Evolutionary conservation across 208 protist species (phyloP), one percentile per base, ranked within the genome.

Genomic region (Vickermania ingenoplastis): DNA sequence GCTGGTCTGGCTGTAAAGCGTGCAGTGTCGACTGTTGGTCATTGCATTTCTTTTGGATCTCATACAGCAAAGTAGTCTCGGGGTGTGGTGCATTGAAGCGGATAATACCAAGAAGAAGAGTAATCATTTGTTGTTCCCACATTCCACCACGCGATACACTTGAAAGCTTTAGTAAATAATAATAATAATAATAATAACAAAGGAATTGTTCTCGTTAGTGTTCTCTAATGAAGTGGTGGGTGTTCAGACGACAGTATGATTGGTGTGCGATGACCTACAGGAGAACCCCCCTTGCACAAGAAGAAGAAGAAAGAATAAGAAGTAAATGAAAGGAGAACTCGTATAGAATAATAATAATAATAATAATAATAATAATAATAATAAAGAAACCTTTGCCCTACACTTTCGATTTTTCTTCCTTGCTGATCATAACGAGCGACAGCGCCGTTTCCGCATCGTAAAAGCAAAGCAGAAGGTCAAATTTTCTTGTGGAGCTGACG

Each of bases 281-380:
- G 36, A 45, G 11, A 7, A n/a, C 36, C 36, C 17, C 36, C 36
- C 36, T 45, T 17, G 17, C 36, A 7, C 11, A n/a, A 45, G 17
- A 45, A 45, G 17, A 45, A n/a, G 17, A n/a, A 45, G 7, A 45
- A 45, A n/a, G 17, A 45, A 45, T 45, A 45, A n/a, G 7, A 45
- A 45, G 36, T 45, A n/a, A 17, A n/a, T 45, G 17, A 45, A 45
- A 45, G 7, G 36, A 45, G 17, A 17, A 17, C 36, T 7, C 36
- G 17, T 17, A n/a, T 17, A 45, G 17, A 45, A 45, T 17, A 45
- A 7, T 45, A n/a, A 45, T 45, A 45, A 45, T 45, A 45, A 45
- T 45, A 45, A 45, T 45, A 45, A 45, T 45, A 45, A 45, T 45
- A 45, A 45, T 45, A 45, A 45, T 45, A 45, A 45, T 45, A 45